These are phyloP conservation scores for Stropharia rugosoannulata DNA, from an alignment of 768 basidiomycete species.

Conservation along the genomic window DNA sequence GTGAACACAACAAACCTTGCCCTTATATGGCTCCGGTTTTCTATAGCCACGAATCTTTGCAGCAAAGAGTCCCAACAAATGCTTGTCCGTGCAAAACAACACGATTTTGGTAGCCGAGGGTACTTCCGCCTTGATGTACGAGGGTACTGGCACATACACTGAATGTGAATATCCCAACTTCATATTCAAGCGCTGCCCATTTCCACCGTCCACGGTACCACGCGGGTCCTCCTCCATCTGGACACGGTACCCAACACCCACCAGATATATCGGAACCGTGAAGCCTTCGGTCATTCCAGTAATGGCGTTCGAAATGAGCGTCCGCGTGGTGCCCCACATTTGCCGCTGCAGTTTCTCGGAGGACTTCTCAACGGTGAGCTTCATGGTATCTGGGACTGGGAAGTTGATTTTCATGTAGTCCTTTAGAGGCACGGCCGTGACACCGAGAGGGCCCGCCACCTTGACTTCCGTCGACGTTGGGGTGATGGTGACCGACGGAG, in stretches of 20 bases:
- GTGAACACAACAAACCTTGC: conserved; percentile 66
- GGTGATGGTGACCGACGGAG: conserved; percentile 40
- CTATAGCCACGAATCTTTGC: conserved; percentile 82
- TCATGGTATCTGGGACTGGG: conserved; percentile 35
- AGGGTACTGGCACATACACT: conserved; percentile 79
- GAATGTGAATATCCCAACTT: conserved; percentile 93
- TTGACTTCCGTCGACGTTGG: conserved; percentile 37
- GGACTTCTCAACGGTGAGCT: conserved; percentile 63
- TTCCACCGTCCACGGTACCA: conserved; percentile 53
- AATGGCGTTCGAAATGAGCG: conserved; percentile 87
- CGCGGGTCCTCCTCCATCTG: conserved; percentile 80
- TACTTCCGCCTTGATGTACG: conserved; percentile 77
- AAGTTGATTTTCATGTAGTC: conserved; percentile 46
- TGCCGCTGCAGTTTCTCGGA: conserved; percentile 75
- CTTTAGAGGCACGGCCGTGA: conserved; percentile 44
- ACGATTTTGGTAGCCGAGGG: conserved; percentile 83
- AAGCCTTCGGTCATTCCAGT: conserved; percentile 89
- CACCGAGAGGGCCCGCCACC: conserved; percentile 47
- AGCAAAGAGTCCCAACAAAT: conserved; percentile 83
- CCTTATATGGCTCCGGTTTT: conserved; percentile 96
- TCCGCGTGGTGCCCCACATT: conserved; percentile 95
- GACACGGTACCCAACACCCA: conserved; percentile 94
- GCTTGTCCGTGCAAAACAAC: conserved; percentile 84
- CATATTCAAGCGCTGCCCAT: conserved; percentile 75
- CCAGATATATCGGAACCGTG: conserved; percentile 78